phyloP scores from a whole-genome alignment of 306 rosid genomes.

The Pterocarpus macrocarpus region DNA sequence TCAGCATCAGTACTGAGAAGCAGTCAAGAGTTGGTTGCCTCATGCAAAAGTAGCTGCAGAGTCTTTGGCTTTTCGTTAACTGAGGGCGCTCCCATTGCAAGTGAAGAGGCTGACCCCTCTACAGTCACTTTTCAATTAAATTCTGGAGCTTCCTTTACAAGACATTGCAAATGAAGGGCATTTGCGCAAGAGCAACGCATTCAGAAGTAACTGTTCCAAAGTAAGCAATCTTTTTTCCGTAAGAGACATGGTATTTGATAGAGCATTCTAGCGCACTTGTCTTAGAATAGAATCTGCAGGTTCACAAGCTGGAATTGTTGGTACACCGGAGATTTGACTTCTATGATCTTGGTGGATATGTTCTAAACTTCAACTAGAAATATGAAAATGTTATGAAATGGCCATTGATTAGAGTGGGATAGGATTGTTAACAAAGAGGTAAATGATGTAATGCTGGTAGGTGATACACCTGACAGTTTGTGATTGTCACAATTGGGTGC shows the following conservation, averaged over 20 bases:
- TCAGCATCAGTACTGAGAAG: conserved; percentile 53
- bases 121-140: conserved; percentile 54
- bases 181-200: conserved; percentile 60
- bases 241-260: conserved; percentile 45
- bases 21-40: conserved; percentile 63
- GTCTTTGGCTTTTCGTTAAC: conserved; percentile 92
- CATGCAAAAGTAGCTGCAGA: conserved; percentile 84
- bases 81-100: conserved; percentile 61
- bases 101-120: conserved; percentile 51
- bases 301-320: conserved; percentile 29
- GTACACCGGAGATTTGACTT: background rate
- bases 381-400: conserved; percentile 37
- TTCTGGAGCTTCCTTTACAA: conserved; percentile 62
- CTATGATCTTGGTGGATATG: background rate
- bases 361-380: conserved; percentile 16
- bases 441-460: conserved; percentile 14
- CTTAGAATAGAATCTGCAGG: conserved; percentile 18
- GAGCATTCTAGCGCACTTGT: conserved; percentile 36
- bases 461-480: too few species aligned
- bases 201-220: conserved; percentile 68
- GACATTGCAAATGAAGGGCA: conserved; percentile 64
- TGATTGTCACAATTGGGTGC: too few species aligned
- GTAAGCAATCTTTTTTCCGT: conserved; percentile 64
- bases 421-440: conserved; percentile 42
- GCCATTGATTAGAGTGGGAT: conserved; percentile 45